A percentile compares a stretch with the other conserved stretches of the same genome.
Evolutionary conservation across 177 flowering plant species (phyloP).

Genomic region (Vitis hybrid): DNA sequence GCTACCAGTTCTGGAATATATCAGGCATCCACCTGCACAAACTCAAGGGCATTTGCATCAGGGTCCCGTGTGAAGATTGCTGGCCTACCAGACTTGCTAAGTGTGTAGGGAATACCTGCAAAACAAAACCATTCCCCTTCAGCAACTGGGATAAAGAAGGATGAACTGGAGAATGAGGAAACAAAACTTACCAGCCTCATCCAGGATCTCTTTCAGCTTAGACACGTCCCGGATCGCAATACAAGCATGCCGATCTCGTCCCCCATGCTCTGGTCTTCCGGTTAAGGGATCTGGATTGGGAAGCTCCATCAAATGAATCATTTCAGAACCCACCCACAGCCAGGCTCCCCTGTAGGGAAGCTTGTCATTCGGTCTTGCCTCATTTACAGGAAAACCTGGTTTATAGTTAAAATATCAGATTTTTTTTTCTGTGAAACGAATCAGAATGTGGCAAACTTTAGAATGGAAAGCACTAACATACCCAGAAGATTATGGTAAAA

Average conservation of each 20-base stretch:
- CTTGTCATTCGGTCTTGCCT: constrained; percentile 92
- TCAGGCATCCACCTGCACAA: constrained; percentile 62
- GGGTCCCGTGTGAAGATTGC: constrained; percentile 95
- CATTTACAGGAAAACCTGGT: constrained; percentile 46
- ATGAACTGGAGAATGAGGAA: not conserved
- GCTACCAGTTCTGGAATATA: not conserved
- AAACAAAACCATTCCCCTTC: not conserved
- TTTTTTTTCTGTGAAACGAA: not conserved
- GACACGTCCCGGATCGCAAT: constrained; percentile 78
- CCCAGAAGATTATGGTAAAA: constrained; percentile 90
- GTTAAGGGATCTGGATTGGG: constrained; percentile 94
- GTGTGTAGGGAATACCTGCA: constrained; percentile 84
- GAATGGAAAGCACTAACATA: constrained; percentile 23
- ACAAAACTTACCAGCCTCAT: constrained; percentile 61
- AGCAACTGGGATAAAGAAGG: no score
- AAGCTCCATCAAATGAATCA: constrained; percentile 99
- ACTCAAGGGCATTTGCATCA: constrained; percentile 92
- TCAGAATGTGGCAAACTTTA: not conserved
- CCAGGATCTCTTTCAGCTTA: constrained; percentile 74
- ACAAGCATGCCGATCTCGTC: constrained; percentile 92
- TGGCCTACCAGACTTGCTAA: constrained; percentile 89
- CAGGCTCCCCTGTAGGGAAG: constrained; percentile 98
- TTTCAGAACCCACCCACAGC: constrained; percentile 98
- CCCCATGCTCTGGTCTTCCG: constrained; percentile 93
- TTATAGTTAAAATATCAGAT: not conserved